Evolutionary conservation across 2,329 filamentous ascomycete genomes (phyloP), one percentile per base, ranked within the genome.

Genomic region (Colletotrichum liriopes): DNA sequence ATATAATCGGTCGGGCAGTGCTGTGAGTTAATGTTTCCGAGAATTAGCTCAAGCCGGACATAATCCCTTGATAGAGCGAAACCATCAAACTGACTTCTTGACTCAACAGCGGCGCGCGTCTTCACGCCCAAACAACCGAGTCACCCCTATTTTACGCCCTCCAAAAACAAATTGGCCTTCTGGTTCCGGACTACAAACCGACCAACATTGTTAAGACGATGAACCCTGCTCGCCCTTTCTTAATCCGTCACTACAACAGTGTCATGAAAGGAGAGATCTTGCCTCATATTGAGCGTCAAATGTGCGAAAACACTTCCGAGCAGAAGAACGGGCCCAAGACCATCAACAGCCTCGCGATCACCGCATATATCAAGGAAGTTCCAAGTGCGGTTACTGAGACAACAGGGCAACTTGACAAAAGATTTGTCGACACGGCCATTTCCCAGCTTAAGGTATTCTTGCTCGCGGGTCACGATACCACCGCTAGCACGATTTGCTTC

Each of bases 1-100:
- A 85, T 64, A 77, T 84, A 29, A 85, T 84, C 54, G 75, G 76
- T 14, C 77, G 80, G n/a, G 78, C 80, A 16, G 77, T 80, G 5
- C 69, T 84, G 79, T 55, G 26, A 41, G 62, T 70, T 8, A 1
- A 2, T 23, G 6, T 45, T 32, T 32, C 29, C 29, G 29, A 32
- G 29, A 32, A 32, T 3, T 32, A 32, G 29, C 29, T 32, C 29
- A 32, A 32, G 29, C 29, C 29, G 29, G 1, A 16, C 43, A 20
- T 2, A 37, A 7, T 37, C 7, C 35, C 35, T 37, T 37, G 35
- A 32, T 32, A 2, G 9, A 37, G 20, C 8, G 20, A 58, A 11
- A 1, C 11, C 9, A 12, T n/a, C 16, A 58, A 20, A 11, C 32
- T 37, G 35, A 62, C 59, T 20, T 23, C 4, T 2, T 35, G 5